A percentile compares a stretch with the other conserved stretches of the same genome.
These are phyloP conservation scores for Hypoxylon sp. DNA, from an alignment of 2,329 filamentous ascomycete species.

Conservation along the genomic window DNA sequence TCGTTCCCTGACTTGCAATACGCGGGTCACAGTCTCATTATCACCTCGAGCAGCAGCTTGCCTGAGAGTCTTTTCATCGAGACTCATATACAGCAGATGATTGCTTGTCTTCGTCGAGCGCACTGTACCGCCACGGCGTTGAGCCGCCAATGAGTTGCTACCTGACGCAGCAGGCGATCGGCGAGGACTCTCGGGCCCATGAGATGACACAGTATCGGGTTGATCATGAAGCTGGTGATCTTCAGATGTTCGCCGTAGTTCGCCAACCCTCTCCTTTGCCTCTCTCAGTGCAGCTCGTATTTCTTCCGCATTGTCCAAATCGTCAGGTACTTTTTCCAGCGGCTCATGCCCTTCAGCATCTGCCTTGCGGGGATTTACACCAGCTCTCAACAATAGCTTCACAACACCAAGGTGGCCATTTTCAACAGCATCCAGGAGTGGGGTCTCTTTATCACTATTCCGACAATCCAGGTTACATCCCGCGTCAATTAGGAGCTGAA, in stretches of 20 bases:
- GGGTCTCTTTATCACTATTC: slow-evolving; percentile 88
- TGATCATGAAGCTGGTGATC: slow-evolving; percentile 65
- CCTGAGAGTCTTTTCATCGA: slow-evolving; percentile 71
- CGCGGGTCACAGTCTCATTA: slow-evolving; percentile 70
- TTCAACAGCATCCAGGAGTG: slow-evolving; percentile 94
- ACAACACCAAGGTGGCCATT: slow-evolving; percentile 94
- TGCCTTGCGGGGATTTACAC: slow-evolving; percentile 90
- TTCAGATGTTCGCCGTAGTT: slow-evolving; percentile 68
- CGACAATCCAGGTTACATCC: slow-evolving; percentile 86
- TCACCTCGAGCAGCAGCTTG: slow-evolving; percentile 72
- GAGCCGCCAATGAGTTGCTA: slow-evolving; percentile 52
- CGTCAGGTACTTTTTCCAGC: slow-evolving; percentile 81
- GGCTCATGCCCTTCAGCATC: slow-evolving; percentile 95
- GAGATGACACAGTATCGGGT: slow-evolving; percentile 63
- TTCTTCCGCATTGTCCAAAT: slow-evolving; percentile 81
- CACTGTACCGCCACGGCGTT: slow-evolving; percentile 66
- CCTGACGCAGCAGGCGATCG: slow-evolving; percentile 64
- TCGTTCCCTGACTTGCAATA: slow-evolving; percentile 70
- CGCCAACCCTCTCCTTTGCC: slow-evolving; percentile 67
- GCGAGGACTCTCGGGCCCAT: slow-evolving; percentile 69
- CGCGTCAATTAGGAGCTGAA: slow-evolving; percentile 85
- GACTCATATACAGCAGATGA: slow-evolving; percentile 71
- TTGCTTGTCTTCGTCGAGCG: slow-evolving; percentile 75
- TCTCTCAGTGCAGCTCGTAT: slow-evolving; percentile 77
- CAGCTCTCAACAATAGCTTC: slow-evolving; percentile 82